These are phyloP conservation scores for Aspergillus flavus DNA, from an alignment of 2,329 filamentous ascomycete genomes.

Conservation along the genomic window DNA sequence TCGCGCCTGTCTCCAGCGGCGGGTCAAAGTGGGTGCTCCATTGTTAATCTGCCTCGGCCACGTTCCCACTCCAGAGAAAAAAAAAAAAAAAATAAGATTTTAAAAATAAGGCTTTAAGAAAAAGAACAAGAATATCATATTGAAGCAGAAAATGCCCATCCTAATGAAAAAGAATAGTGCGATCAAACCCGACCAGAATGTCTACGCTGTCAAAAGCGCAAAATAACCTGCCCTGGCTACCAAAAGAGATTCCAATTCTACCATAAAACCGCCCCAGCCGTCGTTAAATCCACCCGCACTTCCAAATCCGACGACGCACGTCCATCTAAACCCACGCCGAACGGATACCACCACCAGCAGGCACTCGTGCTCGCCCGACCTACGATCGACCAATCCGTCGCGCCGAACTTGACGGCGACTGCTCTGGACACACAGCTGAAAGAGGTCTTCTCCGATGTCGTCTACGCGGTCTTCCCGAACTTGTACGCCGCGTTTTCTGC, in stretches of 20 bases:
- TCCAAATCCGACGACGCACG: neutral
- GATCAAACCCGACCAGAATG: slow-evolving; percentile 26
- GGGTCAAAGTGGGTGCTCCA: slow-evolving; percentile 23
- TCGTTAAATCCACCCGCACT: slow-evolving; percentile 4
- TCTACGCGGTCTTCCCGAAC: slow-evolving; percentile 20
- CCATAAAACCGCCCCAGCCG: slow-evolving; percentile 11
- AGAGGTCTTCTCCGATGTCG: slow-evolving; percentile 21
- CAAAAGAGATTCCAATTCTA: slow-evolving; percentile 21
- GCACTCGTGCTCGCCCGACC: neutral
- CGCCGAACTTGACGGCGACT: slow-evolving; percentile 14
- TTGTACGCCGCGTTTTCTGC: slow-evolving; percentile 18
- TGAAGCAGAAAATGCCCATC: neutral
- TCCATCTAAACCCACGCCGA: neutral
- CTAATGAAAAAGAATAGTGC: slow-evolving; percentile 15
- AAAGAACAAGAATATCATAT: neutral
- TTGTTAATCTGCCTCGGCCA: neutral
- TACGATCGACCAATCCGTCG: slow-evolving; percentile 14
- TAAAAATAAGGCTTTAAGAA: neutral
- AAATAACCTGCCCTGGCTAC: slow-evolving; percentile 23
- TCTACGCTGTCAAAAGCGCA: slow-evolving; percentile 17
- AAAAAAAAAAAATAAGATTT: neutral
- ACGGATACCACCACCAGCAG: neutral
- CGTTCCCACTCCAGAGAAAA: neutral
- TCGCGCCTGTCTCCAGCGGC: slow-evolving; percentile 24
- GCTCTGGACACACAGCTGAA: slow-evolving; percentile 17